Conservation (phyloP, 345 rosid species). For the Brassica carinata region DNA sequence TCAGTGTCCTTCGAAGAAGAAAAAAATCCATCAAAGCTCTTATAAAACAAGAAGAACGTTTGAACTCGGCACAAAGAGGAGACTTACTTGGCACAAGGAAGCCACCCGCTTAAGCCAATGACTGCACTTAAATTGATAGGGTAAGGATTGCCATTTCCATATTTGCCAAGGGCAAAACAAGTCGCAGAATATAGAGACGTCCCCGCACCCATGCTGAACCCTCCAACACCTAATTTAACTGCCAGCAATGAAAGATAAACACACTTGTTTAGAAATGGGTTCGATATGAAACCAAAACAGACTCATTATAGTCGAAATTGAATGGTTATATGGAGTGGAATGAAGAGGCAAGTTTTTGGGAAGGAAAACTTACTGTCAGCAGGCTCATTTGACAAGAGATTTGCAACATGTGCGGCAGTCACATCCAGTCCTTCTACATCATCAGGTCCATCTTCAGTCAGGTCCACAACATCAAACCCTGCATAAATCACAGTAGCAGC, state of each 20-base stretch:
- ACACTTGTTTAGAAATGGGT: conserved; percentile 16
- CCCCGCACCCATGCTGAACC: conserved; percentile 99
- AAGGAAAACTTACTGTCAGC: conserved; percentile 73
- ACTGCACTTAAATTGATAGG: conserved; percentile 74
- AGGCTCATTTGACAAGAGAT: conserved; percentile 86
- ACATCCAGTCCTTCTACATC: conserved; percentile 91
- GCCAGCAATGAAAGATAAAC: conserved; percentile 32
- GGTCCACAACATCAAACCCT: conserved; percentile 96
- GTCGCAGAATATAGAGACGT: conserved; percentile 83
- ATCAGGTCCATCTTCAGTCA: conserved; percentile 82
- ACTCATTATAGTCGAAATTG: background rate
- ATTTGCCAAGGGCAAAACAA: conserved; percentile 70
- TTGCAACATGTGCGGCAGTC: conserved; percentile 92
- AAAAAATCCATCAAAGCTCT: background rate
- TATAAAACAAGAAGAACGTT: background rate
- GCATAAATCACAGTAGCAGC: conserved; percentile 26
- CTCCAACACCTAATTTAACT: conserved; percentile 97
- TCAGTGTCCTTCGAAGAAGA: conserved; percentile 56
- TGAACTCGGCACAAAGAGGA: conserved; percentile 11
- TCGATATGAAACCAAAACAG: background rate
- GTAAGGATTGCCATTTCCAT: conserved; percentile 70
- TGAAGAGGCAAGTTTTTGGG: conserved; percentile 11
- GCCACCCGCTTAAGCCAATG: conserved; percentile 98
- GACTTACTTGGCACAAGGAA: conserved; percentile 85
- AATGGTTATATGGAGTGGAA: background rate